Base-by-base conservation (phyloP, 2,329 filamentous ascomycete genomes). In the Plenodomus biglobosus region DNA sequence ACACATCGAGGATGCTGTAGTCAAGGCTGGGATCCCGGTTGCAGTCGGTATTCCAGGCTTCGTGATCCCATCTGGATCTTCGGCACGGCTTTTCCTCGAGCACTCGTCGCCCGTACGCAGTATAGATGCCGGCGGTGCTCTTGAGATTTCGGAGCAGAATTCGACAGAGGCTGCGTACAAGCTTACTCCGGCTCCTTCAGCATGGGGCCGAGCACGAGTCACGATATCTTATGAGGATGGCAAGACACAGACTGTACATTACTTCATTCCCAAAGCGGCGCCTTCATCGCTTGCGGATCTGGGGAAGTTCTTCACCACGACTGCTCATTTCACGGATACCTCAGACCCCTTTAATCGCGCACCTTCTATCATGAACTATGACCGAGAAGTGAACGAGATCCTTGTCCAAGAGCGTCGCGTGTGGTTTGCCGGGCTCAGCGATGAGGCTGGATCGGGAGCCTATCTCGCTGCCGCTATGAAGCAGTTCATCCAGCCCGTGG, bases 371-470 rank as follows among this genome's bases (percentile, higher is more conserved):
- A 79, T 85, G 66, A 78, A 76, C 0, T 85, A 83, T 52, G 81
- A 85, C 56, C 57, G 64, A 34, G 62, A 66, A 11, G 53, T 56
- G 6, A 53, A 66, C 16, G 54, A 56, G 7, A 63, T 66, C n/a
- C 72, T 75, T 8, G 49, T 78, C 68, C 60, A 81, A 75, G 65
- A 75, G 55, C 47, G 71, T 1, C 75, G 82, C 1, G 80, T 76
- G 6, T 85, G 82, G 82, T 78, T 85, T 3, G 76, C 81, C 0
- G 82, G 82, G 0, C 71, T 85, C 0, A 83, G 80, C 46, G 82
- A 85, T 47, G 82, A 85, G 65, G 82, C 74, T 0, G 82, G 82
- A 1, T 78, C 79, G 0, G 81, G 81, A 1, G 77, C 80, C 0
- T 84, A 78, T 51, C 73, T 84, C 0, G 79, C 81, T 0, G 78